These are phyloP conservation scores for Cutaneotrichosporon cavernicola DNA, from an alignment of 1,284 basidiomycete species.

Conservation along the genomic window DNA sequence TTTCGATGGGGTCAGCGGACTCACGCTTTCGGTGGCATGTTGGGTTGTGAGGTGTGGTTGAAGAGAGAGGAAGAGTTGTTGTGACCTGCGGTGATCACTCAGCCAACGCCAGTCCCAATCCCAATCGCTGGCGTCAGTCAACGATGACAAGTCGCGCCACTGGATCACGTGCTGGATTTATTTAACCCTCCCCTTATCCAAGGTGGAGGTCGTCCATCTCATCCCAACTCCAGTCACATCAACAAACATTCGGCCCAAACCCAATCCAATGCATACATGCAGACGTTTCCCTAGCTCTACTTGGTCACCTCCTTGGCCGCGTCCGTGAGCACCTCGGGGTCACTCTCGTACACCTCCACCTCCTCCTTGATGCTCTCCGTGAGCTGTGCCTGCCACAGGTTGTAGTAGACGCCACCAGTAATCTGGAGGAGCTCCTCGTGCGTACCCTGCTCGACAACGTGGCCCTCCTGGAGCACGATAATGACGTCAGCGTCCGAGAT, in stretches of 20 bases:
- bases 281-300: not conserved
- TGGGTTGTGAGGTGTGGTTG: not conserved
- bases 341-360: slow-evolving; percentile 18
- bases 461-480: slow-evolving; percentile 81
- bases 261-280: slow-evolving; percentile 7
- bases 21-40: slow-evolving; percentile 8
- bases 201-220: not conserved
- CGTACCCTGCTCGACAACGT: slow-evolving; percentile 85
- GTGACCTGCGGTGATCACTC: slow-evolving; percentile 4
- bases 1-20: not conserved
- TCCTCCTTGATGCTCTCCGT: slow-evolving; percentile 42
- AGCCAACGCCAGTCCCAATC: slow-evolving; percentile 1
- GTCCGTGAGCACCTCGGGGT: slow-evolving; percentile 18
- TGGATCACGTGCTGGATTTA: not conserved
- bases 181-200: not conserved
- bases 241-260: not conserved
- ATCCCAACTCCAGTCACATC: not conserved
- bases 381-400: slow-evolving; percentile 82
- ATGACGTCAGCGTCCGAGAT: slow-evolving; percentile 88
- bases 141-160: slow-evolving; percentile 34
- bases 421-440: slow-evolving; percentile 75
- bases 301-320: slow-evolving; percentile 11
- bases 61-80: not conserved
- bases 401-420: slow-evolving; percentile 69
- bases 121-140: slow-evolving; percentile 5